phyloP scores from a whole-genome alignment of 139 green algal genomes.

The Micromonas pusilla region DNA sequence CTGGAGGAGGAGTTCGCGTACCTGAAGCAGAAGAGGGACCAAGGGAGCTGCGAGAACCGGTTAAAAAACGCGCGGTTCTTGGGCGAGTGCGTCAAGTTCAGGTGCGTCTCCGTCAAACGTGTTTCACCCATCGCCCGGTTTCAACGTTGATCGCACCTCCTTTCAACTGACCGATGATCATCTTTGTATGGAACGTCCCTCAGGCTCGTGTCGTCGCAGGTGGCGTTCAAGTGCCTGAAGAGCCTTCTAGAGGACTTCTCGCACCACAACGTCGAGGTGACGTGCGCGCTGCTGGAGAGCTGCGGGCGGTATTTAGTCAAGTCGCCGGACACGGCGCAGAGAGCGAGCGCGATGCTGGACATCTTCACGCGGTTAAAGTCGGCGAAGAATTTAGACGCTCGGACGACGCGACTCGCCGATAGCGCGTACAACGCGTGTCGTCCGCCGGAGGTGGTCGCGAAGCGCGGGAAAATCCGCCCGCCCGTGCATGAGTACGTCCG shows the following conservation, averaged over 20 bases:
- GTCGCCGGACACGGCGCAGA: constrained; percentile 34
- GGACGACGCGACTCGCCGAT: constrained; percentile 72
- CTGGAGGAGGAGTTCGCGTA: constrained; percentile 70
- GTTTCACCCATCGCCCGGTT: no score
- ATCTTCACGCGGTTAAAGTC: constrained; percentile 64
- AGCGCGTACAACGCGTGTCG: constrained; percentile 63
- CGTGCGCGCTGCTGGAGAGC: constrained; percentile 75
- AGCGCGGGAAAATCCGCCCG: constrained; percentile 44
- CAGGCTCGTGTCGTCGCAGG: background rate
- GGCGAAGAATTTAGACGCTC: constrained; percentile 69
- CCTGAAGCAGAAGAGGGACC: constrained; percentile 42
- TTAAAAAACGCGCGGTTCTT: constrained; percentile 73
- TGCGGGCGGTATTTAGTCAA: constrained; percentile 71
- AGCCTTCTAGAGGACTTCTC: constrained; percentile 78
- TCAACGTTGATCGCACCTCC: no score
- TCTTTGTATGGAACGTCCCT: no score
- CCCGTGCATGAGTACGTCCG: constrained; percentile 81
- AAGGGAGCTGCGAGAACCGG: background rate
- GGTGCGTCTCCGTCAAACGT: constrained; percentile 36
- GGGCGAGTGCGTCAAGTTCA: constrained; percentile 85
- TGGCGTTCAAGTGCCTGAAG: background rate
- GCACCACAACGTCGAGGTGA: constrained; percentile 76
- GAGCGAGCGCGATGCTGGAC: constrained; percentile 47
- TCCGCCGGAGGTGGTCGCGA: constrained; percentile 35
- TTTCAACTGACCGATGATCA: no score